These are phyloP conservation scores for Penicillium freii DNA, from an alignment of 2,329 filamentous ascomycete species.

Conservation along the genomic window DNA sequence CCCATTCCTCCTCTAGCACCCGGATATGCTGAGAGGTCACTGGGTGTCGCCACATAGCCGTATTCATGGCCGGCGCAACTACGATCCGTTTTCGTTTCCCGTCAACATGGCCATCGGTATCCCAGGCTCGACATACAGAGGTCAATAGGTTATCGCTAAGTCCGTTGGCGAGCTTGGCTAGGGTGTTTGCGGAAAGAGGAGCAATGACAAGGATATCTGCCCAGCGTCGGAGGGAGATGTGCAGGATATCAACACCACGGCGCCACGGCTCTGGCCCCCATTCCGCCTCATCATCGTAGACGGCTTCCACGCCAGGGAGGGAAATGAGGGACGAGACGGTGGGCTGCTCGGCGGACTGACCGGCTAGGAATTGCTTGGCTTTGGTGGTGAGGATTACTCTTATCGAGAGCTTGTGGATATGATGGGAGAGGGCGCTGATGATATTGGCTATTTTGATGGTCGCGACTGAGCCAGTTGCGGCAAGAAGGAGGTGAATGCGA, in stretches of 20 bases:
- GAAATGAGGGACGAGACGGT: conserved; percentile 56
- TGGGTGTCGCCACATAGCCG: conserved; percentile 81
- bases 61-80: conserved; percentile 80
- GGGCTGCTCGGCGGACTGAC: conserved; percentile 74
- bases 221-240: conserved; percentile 81
- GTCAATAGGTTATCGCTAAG: conserved; percentile 70
- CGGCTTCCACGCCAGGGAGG: conserved; percentile 69
- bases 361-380: conserved; percentile 70
- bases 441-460: conserved; percentile 76
- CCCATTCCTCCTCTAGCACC: conserved; percentile 71
- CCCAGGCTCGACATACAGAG: conserved; percentile 79
- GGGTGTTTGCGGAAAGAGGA: conserved; percentile 78
- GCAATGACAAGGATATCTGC: conserved; percentile 76
- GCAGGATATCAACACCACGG: conserved; percentile 71
- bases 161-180: conserved; percentile 77
- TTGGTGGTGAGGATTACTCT: conserved; percentile 73
- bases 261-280: conserved; percentile 72
- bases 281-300: conserved; percentile 77
- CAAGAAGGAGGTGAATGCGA: conserved; percentile 47
- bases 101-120: conserved; percentile 61
- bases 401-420: conserved; percentile 61
- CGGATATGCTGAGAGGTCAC: conserved; percentile 69
- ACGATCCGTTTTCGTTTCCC: conserved; percentile 61
- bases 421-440: conserved; percentile 46
- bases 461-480: conserved; percentile 69